Conservation (phyloP, 805 yeast genomes). For the Nakazawaea populi region DNA sequence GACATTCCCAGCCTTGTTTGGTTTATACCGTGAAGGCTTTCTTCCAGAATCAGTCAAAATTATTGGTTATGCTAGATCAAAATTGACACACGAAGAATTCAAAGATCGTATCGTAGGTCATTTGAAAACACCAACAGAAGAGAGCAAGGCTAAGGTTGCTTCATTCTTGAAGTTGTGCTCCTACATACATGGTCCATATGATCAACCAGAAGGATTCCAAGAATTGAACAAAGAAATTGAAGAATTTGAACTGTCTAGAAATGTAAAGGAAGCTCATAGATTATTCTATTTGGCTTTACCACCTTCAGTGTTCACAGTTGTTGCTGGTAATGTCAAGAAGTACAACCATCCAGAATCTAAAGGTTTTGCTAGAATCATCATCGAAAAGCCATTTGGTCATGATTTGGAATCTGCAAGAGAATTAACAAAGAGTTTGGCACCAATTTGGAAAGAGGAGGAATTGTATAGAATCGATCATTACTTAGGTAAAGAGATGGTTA, state of each 20-base stretch:
- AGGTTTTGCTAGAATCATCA: conserved; percentile 76
- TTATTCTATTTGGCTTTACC: conserved; percentile 92
- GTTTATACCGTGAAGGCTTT: conserved; percentile 70
- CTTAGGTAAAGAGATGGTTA: conserved; percentile 96
- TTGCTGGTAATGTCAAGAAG: conserved; percentile 67
- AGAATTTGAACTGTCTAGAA: conserved; percentile 46
- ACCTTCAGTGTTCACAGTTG: conserved; percentile 82
- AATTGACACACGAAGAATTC: conserved; percentile 61
- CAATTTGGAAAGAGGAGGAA: conserved; percentile 87
- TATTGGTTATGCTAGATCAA: conserved; percentile 89
- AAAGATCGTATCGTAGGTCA: conserved; percentile 57
- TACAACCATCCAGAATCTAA: conserved; percentile 54
- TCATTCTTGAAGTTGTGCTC: conserved; percentile 61
- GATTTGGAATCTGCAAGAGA: conserved; percentile 76
- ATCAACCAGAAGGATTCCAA: conserved; percentile 67
- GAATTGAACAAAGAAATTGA: conserved; percentile 49
- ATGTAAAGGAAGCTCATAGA: conserved; percentile 57
- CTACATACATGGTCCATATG: conserved; percentile 79
- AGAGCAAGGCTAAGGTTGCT: conserved; percentile 36
- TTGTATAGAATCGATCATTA: conserved; percentile 95
- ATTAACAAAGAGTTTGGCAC: conserved; percentile 72
- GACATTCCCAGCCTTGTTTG: conserved; percentile 84
- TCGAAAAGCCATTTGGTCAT: conserved; percentile 97
- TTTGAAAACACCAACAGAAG: conserved; percentile 41
- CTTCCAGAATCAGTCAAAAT: conserved; percentile 66